Conservation (phyloP, 1,284 basidiomycete genomes). For the Malassezia sp. region DNA sequence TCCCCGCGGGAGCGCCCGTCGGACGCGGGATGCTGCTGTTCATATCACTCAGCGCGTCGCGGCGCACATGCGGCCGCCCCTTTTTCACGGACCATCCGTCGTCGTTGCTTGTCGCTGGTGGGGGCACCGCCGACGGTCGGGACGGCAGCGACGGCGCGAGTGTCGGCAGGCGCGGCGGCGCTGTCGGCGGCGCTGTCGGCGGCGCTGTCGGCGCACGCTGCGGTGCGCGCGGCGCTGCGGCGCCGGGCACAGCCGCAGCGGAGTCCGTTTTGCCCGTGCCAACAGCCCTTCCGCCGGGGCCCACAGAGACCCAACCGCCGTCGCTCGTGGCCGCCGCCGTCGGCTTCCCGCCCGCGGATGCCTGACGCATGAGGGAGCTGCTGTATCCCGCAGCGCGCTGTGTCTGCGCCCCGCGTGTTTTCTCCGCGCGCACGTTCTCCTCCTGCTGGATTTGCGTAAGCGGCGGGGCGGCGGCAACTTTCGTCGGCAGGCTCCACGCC, state of each 20-base stretch:
- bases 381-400: slow-evolving; percentile 51
- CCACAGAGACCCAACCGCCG: slow-evolving; percentile 9
- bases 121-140: not conserved
- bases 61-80: slow-evolving; percentile 10
- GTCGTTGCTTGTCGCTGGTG: not conserved
- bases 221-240: not conserved
- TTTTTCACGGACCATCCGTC: slow-evolving; percentile 15
- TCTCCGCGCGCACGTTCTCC: slow-evolving; percentile 55
- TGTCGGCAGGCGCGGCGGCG: not conserved
- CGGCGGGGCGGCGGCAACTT: slow-evolving; percentile 62
- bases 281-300: slow-evolving; percentile 1
- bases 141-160: not conserved
- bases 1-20: slow-evolving; percentile 1
- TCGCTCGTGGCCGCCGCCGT: slow-evolving; percentile 8
- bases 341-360: too few relatives aligned
- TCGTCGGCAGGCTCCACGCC: slow-evolving; percentile 20
- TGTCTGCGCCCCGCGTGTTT: slow-evolving; percentile 47
- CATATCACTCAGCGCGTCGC: slow-evolving; percentile 14
- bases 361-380: slow-evolving; percentile 62
- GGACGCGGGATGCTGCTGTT: slow-evolving; percentile 14
- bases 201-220: slow-evolving; percentile 1
- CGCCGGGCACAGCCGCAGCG: too few relatives aligned
- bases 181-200: slow-evolving; percentile 1
- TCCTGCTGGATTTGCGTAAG: slow-evolving; percentile 99
- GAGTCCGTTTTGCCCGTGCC: not conserved